Conservation (phyloP, 768 basidiomycete species). For the Leccinum rimulosum region DNA sequence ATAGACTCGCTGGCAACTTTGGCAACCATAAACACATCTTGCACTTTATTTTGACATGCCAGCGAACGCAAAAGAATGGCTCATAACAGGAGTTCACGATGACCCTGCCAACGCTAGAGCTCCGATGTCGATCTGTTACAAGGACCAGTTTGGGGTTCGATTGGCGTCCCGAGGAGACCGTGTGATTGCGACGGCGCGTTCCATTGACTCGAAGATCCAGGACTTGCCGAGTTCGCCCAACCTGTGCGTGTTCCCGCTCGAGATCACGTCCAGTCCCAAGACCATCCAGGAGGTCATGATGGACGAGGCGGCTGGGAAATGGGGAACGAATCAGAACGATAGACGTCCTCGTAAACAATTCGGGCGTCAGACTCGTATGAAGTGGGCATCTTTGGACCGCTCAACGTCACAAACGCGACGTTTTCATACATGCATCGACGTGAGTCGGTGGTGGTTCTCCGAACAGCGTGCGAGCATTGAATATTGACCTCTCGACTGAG, state of each 20-base stretch:
- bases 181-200: slow-evolving; percentile 58
- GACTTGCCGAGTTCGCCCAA: slow-evolving; percentile 31
- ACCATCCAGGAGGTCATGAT: slow-evolving; percentile 39
- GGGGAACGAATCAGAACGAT: too few species aligned
- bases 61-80: slow-evolving; percentile 11
- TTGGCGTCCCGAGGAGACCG: slow-evolving; percentile 53
- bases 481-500: too few species aligned
- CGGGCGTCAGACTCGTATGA: too few species aligned
- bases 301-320: slow-evolving; percentile 35
- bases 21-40: too few species aligned
- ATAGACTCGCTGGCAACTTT: too few species aligned
- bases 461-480: too few species aligned
- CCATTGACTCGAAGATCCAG: slow-evolving; percentile 39
- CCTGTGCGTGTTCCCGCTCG: slow-evolving; percentile 45
- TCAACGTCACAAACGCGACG: too few species aligned
- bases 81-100: slow-evolving; percentile 19
- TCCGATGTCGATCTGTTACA: slow-evolving; percentile 17
- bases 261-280: slow-evolving; percentile 47
- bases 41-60: too few species aligned
- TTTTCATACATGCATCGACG: too few species aligned
- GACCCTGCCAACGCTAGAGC: neutral
- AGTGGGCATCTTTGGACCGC: too few species aligned
- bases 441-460: too few species aligned
- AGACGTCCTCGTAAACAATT: slow-evolving; percentile 23
- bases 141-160: slow-evolving; percentile 62